Evolutionary conservation across 495 filamentous ascomycete species (phyloP), one percentile per base, ranked within the genome.

Genomic region (Xylaria cubensis): DNA sequence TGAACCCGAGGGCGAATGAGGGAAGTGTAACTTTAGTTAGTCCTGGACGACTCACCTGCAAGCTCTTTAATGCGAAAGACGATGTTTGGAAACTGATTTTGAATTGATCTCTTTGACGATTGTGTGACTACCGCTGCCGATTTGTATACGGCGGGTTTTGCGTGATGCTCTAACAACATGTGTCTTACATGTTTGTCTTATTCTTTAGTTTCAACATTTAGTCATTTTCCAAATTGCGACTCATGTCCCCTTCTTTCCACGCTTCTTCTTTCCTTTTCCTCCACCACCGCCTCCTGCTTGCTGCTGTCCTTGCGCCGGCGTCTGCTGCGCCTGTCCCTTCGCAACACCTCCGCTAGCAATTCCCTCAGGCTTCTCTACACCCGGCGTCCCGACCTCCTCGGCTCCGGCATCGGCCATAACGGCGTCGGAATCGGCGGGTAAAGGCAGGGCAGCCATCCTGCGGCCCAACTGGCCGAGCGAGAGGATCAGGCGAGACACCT

Each of bases 401-500:
- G 74, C 80, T 26, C 69, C 77, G 48, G 77, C 80, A 72, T 80
- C 82, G 56, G 72, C 84, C 85, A 82, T 81, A 17, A 72, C 73
- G 69, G 70, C 73, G 51, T 80, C 82, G 64, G 78, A 81, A 73
- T 64, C 77, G 67, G 78, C 75, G 55, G 82, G 84, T 77, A 93
- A 76, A 48, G 82, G 84, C 78, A 94, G 77, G 51, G 85, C 90
- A 13, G 88, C 89, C 85, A 94, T 93, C 17, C 67, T 62, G 69
- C 85, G 82, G 8, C 89, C 91, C 76, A 95, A 78, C 69, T 87
- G 85, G 2, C 92, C 93, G 72, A 98, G 76, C 51, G 88, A 89
- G 44, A 89, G 89, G 53, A 98, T 87, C 79, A 98, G 80, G 44
- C 96, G 84, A 3, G 90, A 89, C 4, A 99, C 95, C 80, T 98